Conservation (phyloP, 2,329 filamentous ascomycete genomes). For the Alternaria ethzedia region DNA sequence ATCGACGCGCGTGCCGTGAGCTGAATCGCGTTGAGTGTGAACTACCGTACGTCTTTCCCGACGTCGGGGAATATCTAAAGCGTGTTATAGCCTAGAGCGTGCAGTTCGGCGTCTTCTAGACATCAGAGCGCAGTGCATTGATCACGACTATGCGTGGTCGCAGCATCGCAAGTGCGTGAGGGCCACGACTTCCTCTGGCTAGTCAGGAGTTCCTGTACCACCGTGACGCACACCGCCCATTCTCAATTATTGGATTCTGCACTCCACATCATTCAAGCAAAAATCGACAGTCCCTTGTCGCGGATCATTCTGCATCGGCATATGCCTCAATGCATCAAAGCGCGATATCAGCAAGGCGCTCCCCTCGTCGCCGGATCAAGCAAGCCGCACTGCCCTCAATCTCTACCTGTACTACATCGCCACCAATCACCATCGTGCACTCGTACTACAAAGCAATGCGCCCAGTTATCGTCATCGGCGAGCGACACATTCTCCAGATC, state of each 20-base stretch:
- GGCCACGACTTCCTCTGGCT: slow-evolving; percentile 4
- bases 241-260: background rate
- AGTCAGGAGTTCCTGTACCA: background rate
- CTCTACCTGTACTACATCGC: slow-evolving; percentile 12
- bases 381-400: slow-evolving; percentile 11
- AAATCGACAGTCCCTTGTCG: background rate
- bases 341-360: slow-evolving; percentile 6
- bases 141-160: slow-evolving; percentile 5
- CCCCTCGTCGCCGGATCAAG: slow-evolving; percentile 8
- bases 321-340: background rate
- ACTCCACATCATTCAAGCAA: background rate
- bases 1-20: slow-evolving; percentile 18
- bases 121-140: background rate
- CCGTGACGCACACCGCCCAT: slow-evolving; percentile 1
- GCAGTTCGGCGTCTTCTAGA: background rate
- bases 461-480: slow-evolving; percentile 13
- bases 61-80: background rate
- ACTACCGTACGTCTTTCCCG: background rate
- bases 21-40: background rate
- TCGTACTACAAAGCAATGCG: slow-evolving; percentile 9
- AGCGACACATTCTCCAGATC: slow-evolving; percentile 6
- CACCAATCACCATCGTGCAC: slow-evolving; percentile 9
- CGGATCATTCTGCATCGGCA: background rate
- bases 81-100: background rate
- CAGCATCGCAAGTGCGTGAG: background rate